These are phyloP conservation scores for Nicotiana attenuata DNA, from an alignment of 257 asterid species.

Conservation along the genomic window DNA sequence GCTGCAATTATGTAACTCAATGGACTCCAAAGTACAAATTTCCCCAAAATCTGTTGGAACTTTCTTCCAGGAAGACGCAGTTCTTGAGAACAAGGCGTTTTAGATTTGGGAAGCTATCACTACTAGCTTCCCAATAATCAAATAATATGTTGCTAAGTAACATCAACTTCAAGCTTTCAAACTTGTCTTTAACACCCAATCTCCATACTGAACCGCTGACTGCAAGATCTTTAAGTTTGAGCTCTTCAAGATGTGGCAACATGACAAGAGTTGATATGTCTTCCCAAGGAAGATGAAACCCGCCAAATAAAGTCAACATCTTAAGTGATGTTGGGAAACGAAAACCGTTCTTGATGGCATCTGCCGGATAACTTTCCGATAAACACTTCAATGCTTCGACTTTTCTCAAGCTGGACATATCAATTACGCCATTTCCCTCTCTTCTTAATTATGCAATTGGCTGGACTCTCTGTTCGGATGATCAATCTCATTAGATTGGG, in stretches of 20 bases:
- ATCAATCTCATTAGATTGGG: background rate
- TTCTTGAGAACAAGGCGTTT: background rate
- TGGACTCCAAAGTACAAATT: background rate
- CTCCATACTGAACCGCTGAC: background rate
- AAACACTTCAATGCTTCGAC: too few species aligned
- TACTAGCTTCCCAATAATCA: background rate
- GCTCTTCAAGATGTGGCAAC: background rate
- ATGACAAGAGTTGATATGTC: background rate
- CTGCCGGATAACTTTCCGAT: background rate
- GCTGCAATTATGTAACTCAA: background rate
- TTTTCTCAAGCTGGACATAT: background rate
- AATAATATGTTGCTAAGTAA: background rate
- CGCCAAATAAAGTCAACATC: background rate
- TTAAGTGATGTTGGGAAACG: background rate
- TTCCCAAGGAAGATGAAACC: background rate
- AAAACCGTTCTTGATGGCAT: too few species aligned
- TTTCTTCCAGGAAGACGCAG: background rate
- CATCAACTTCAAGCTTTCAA: background rate
- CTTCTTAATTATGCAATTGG: rapidly evolving
- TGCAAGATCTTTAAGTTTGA: background rate
- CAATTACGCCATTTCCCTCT: too few species aligned
- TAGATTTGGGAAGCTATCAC: background rate
- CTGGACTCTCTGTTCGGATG: background rate
- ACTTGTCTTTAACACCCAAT: background rate
- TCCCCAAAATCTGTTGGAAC: background rate